Evolutionary conservation across 192 early-diverging fungal genomes (phyloP).

Genomic region (Backusella luteola): DNA sequence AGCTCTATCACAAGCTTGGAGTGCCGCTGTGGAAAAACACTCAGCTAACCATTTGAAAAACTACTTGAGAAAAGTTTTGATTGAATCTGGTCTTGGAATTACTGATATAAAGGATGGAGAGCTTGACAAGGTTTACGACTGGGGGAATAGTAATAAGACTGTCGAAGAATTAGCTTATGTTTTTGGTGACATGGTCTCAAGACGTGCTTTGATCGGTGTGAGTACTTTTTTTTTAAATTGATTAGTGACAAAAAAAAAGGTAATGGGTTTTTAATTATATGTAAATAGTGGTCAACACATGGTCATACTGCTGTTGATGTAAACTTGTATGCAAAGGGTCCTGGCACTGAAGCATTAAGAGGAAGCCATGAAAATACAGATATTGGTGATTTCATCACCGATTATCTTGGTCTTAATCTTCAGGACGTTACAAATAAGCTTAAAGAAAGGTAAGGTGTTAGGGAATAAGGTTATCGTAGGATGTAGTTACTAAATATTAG

Average conservation of each 20-base stretch:
- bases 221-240: slow-evolving; percentile 21
- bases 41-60: slow-evolving; percentile 39
- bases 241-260: neutral
- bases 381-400: slow-evolving; percentile 54
- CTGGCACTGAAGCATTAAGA: slow-evolving; percentile 36
- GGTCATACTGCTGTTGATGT: slow-evolving; percentile 96
- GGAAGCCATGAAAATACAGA: slow-evolving; percentile 72
- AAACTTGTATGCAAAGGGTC: slow-evolving; percentile 67
- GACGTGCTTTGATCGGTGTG: slow-evolving; percentile 61
- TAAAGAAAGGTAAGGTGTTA: neutral
- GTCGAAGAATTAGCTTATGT: slow-evolving; percentile 38
- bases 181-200: slow-evolving; percentile 49
- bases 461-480: neutral
- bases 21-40: neutral
- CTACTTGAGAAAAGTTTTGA: slow-evolving; percentile 55
- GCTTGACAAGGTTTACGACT: slow-evolving; percentile 43
- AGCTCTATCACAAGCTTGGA: slow-evolving; percentile 14
- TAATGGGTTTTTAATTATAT: neutral
- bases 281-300: slow-evolving; percentile 71
- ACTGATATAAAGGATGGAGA: slow-evolving; percentile 69
- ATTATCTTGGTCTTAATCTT: slow-evolving; percentile 55
- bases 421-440: slow-evolving; percentile 44
- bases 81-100: slow-evolving; percentile 70
- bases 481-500: neutral
- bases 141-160: slow-evolving; percentile 25